A percentile compares a stretch with the other conserved stretches of the same genome.
These are phyloP conservation scores for Gaertneriomyces sp. DNA, from an alignment of 192 early-diverging fungal genomes.

Conservation along the genomic window DNA sequence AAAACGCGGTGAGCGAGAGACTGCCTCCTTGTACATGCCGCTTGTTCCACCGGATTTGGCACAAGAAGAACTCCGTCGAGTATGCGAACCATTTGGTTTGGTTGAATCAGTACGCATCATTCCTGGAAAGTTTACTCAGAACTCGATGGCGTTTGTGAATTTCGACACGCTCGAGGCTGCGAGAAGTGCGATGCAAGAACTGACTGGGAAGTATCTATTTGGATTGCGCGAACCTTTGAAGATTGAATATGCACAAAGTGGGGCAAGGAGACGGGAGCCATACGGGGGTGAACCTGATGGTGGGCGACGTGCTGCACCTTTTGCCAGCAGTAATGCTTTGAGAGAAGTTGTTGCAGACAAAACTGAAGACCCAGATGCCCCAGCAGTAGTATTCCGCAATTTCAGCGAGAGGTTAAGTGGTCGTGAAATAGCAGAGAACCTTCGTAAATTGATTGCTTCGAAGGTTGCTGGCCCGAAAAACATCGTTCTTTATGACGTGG, in stretches of 20 bases:
- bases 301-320: neutral
- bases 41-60: constrained; percentile 18
- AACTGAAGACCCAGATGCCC: constrained; percentile 1
- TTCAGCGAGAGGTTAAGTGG: constrained; percentile 28
- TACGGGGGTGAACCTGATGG: neutral
- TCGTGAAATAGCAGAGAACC: constrained; percentile 23
- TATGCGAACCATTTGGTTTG: constrained; percentile 8
- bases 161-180: constrained; percentile 11
- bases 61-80: constrained; percentile 3
- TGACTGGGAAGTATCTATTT: constrained; percentile 19
- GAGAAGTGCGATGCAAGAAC: constrained; percentile 1
- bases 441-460: constrained; percentile 5
- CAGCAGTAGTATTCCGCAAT: constrained; percentile 19
- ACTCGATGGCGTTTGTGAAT: constrained; percentile 32
- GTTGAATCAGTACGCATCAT: constrained; percentile 25
- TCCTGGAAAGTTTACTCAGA: constrained; percentile 16
- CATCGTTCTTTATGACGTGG: constrained; percentile 18
- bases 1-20: constrained; percentile 9
- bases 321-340: neutral
- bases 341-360: neutral
- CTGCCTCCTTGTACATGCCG: constrained; percentile 24
- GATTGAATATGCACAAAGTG: constrained; percentile 26
- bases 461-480: neutral
- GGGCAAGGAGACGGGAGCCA: neutral
- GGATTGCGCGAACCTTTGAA: constrained; percentile 16